Evolutionary conservation across 2,329 filamentous ascomycete genomes (phyloP), one percentile per base, ranked within the genome.

Genomic region (Paraconiothyrium sp.): DNA sequence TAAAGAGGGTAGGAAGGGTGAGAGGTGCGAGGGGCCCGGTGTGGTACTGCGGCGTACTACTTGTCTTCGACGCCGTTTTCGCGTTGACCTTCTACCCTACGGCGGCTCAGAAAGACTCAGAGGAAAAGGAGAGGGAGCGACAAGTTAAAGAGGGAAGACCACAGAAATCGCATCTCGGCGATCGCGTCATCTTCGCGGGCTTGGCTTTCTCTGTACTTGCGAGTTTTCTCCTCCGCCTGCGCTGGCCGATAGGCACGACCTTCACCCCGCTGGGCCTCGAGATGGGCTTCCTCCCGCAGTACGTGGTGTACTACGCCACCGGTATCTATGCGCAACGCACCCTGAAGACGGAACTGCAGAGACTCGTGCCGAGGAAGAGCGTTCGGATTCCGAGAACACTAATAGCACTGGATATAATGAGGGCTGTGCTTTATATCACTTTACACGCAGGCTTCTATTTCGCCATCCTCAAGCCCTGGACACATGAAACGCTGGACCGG

Each of bases 21-120:
- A 65, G 66, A 46, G 68, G 67, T 2, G 61, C 64, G 20, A 37
- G 58, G 14, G 68, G 68, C 2, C 63, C 67, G 49, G 65, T 67
- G 8, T 71, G 68, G 68, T 71, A 70, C 54, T 66, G 62, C 37
- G 67, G 54, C 3, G 20, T 70, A 7, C 55, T 71, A 9, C 41
- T 68, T 13, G 43, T 65, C 6, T 71, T 71, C 30, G 68, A 71
- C 50, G 48, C 27, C 1, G 16, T 61, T 2, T 71, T 66, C 47
- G 47, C 57, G 22, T 20, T 57, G 0, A 24, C 20, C 4, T 51
- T 22, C 9, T 51, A 51, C 10, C 49, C 6, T 52, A 3, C 5
- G 48, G 20, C 58, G 58, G 35, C 41, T n/a, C 24, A 39, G 30
- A 30, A 35, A 34, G 20, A 35, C 27, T 1, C 41, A 27, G 54